Base-by-base conservation (phyloP, 495 filamentous ascomycete species). In the Penicillium cataractarum region DNA sequence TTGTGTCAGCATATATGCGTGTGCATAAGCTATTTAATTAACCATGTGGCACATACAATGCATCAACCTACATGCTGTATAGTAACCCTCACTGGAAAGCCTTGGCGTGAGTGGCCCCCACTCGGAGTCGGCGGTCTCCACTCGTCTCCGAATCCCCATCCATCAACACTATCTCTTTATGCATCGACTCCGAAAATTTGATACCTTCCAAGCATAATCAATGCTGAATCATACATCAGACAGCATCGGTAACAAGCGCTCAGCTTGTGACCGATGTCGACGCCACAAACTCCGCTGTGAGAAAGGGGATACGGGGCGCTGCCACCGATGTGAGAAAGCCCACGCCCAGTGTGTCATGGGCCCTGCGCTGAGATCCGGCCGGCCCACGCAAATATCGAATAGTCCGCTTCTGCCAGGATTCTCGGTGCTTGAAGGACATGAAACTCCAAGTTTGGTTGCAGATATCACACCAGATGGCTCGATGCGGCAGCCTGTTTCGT, bases 261-360 rank as follows among this genome's bases (percentile, higher is more conserved):
- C 55, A 5, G 55, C 55, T 13, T 58, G 55, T 44, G 55, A 58
- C 29, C 37, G 55, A 27, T 58, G 55, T n/a, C 42, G 55, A 19
- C 37, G 40, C 17, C 55, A 58, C 55, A 58, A 58, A 19, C 55
- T 58, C 15, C 55, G 55, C 9, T 58, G 55, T 22, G 55, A 58
- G 27, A 40, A 31, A 22, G 55, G 55, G 17, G 17, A 48, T 32
- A 21, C 55, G 1, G 26, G 12, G 55, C 40, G 39, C 21, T 58
- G 55, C n/a, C 55, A 27, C 2, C 55, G 55, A 35, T 58, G 55
- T 29, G 55, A 58, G 31, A 58, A 58, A 24, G 24, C 39, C 27
- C 21, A 58, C 27, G 39, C 27, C 24, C 39, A 58, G 29, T 58
- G 55, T 31, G 4, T 58, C 26, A 58, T 31, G 21, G 39, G 55